Evolutionary conservation across 768 basidiomycete species (phyloP).

Genomic region (Mycena pura): DNA sequence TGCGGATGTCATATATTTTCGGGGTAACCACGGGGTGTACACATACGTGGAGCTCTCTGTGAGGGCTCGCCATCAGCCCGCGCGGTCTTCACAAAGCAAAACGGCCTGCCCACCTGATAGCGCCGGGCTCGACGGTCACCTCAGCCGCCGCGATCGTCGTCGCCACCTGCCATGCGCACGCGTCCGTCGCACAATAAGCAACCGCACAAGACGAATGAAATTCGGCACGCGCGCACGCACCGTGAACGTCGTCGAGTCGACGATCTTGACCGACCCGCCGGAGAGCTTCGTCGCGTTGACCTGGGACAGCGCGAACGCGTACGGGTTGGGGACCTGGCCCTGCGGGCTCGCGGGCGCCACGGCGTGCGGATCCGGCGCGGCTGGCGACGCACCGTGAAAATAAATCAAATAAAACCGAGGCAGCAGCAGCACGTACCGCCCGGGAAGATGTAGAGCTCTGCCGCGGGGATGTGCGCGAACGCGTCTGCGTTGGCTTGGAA

Average conservation of each 20-base stretch:
- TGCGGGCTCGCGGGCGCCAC: conserved; percentile 48
- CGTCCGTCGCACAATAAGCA: neutral
- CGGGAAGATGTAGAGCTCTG: conserved; percentile 62
- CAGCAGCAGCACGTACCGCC: conserved; percentile 36
- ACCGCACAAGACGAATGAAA: neutral
- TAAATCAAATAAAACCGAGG: neutral
- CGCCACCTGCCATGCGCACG: conserved; percentile 45
- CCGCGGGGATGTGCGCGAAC: conserved; percentile 50
- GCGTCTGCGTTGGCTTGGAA: conserved; percentile 49
- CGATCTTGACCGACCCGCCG: conserved; percentile 59
- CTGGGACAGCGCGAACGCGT: conserved; percentile 55
- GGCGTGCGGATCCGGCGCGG: conserved; percentile 43
- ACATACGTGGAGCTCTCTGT: conserved; percentile 62
- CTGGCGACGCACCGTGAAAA: conserved; percentile 28
- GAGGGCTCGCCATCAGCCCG: neutral
- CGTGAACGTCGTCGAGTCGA: conserved; percentile 58
- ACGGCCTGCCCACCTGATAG: conserved; percentile 61
- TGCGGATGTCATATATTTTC: neutral
- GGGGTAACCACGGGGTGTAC: neutral
- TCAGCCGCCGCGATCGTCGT: conserved; percentile 61
- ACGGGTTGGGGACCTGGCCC: conserved; percentile 52
- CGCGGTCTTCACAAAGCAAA: neutral
- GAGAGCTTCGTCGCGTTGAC: conserved; percentile 48
- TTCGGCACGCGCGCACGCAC: neutral
- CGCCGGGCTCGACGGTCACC: conserved; percentile 63